A percentile compares a stretch with the other conserved stretches of the same genome.
Conservation (phyloP, 129 eudicot genomes). For the Centaurea solstitialis region DNA sequence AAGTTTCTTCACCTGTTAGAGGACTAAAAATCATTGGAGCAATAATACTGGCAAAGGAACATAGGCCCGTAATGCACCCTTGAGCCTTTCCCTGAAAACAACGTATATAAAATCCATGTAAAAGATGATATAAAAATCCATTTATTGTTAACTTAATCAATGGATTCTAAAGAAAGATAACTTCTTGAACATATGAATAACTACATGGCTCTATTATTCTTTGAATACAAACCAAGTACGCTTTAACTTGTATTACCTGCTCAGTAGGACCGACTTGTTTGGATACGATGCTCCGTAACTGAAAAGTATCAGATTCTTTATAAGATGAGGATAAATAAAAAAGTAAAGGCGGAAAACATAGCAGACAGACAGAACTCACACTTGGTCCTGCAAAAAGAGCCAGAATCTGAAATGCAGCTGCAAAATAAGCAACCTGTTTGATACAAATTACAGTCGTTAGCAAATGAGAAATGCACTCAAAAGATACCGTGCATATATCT, state of each 20-base stretch:
- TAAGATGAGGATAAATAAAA: slow-evolving; percentile 2
- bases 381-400: slow-evolving; percentile 76
- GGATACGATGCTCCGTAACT: slow-evolving; percentile 86
- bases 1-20: slow-evolving; percentile 26
- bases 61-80: slow-evolving; percentile 85
- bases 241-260: slow-evolving; percentile 51
- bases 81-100: slow-evolving; percentile 69
- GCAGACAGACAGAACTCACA: slow-evolving; percentile 43
- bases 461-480: not conserved
- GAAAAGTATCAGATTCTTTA: slow-evolving; percentile 23
- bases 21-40: slow-evolving; percentile 78
- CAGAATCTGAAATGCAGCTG: slow-evolving; percentile 56
- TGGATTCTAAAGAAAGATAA: not conserved
- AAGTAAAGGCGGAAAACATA: not conserved
- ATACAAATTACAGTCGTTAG: slow-evolving; percentile 16
- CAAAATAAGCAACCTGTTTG: slow-evolving; percentile 72
- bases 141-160: not conserved
- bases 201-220: not conserved
- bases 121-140: not conserved
- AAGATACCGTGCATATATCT: not conserved
- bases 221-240: not conserved
- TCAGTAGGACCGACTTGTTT: slow-evolving; percentile 86
- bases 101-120: not conserved
- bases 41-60: slow-evolving; percentile 68
- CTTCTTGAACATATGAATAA: not conserved